Base-by-base conservation (phyloP, 768 basidiomycete species). In the Pleurotus giganteus region DNA sequence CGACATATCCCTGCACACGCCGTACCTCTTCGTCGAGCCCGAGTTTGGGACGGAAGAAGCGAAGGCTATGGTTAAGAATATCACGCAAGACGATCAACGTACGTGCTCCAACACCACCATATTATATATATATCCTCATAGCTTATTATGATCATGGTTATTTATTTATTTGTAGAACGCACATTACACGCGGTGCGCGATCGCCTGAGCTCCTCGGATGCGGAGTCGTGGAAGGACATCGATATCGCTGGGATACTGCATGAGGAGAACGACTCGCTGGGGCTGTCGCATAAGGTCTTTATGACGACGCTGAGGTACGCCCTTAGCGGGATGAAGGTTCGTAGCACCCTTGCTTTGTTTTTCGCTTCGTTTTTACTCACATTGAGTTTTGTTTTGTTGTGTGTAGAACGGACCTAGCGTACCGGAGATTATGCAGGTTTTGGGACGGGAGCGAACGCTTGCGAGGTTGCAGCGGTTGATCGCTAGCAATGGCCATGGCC, bases 241-340 rank as follows among this genome's bases (percentile, higher is more conserved):
- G 68, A 71, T 15, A 37, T 84, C 11, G 60, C 67, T 1, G 57
- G 63, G 11, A 45, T 77, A 4, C 62, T 88, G 6, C 76, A 82
- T 24, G 69, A 74, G 11, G 77, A 77, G 59, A 75, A 73, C 29
- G 68, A 73, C 29, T 65, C 61, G 28, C 61, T 74, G 1, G 69
- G 66, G 2, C 54, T 81, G 11, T 71, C 76, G 49, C 69, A 69
- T 41, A 86, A 80, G 49, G 60, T 71, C 19, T 83, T 91, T 60
- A 86, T 94, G 84, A 86, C 80, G 1, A 78, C 83, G 0, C 68
- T 96, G 47, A 71, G 95, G 50, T 82, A 90, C 64, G 89, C 88
- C 2, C 65, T 97, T 60, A 94, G 88, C 1, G 94, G 86, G 2
- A 82, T 84, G 73, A 93, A 90, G 83, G 94, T 88, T 54, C n/a